These are phyloP conservation scores for Phoenix roebelenii DNA, from an alignment of 176 grass and related monocot genomes.

Conservation along the genomic window DNA sequence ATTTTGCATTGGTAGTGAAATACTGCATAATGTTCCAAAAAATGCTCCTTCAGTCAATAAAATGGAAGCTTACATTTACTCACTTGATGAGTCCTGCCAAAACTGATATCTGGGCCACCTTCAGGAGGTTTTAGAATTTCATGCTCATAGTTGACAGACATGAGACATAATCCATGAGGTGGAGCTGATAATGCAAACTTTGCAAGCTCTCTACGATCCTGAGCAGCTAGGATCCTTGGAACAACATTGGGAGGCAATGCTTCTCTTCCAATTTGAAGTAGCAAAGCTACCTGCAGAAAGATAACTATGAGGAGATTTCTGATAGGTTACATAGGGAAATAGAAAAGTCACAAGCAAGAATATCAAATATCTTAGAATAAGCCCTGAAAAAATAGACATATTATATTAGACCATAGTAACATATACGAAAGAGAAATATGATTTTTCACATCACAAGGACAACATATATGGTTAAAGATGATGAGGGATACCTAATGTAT, in stretches of 20 bases:
- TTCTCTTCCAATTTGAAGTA: conserved; percentile 86
- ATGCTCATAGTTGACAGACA: conserved; percentile 72
- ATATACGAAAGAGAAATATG: too few relatives aligned
- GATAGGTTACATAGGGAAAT: too few relatives aligned
- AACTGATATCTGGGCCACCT: conserved; percentile 55
- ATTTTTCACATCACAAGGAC: too few relatives aligned
- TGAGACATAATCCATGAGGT: conserved; percentile 73
- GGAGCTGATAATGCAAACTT: conserved; percentile 68
- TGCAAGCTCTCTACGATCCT: conserved; percentile 67
- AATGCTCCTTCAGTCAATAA: conserved; percentile 35
- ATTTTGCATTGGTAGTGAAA: too few relatives aligned
- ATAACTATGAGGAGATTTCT: not conserved
- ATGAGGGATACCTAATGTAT: too few relatives aligned
- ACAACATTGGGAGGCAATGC: conserved; percentile 57
- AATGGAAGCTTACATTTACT: conserved; percentile 85
- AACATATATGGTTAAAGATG: too few relatives aligned
- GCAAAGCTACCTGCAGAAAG: conserved; percentile 58
- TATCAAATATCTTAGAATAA: too few relatives aligned
- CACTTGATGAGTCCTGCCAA: conserved; percentile 56
- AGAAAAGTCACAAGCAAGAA: too few relatives aligned
- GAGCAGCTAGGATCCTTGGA: conserved; percentile 44
- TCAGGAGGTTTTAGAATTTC: conserved; percentile 59
- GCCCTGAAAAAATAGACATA: too few relatives aligned
- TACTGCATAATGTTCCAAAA: too few relatives aligned
- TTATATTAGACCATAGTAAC: too few relatives aligned